Evolutionary conservation across 1,284 basidiomycete genomes (phyloP).

Genomic region (Fomitopsis pinicola): DNA sequence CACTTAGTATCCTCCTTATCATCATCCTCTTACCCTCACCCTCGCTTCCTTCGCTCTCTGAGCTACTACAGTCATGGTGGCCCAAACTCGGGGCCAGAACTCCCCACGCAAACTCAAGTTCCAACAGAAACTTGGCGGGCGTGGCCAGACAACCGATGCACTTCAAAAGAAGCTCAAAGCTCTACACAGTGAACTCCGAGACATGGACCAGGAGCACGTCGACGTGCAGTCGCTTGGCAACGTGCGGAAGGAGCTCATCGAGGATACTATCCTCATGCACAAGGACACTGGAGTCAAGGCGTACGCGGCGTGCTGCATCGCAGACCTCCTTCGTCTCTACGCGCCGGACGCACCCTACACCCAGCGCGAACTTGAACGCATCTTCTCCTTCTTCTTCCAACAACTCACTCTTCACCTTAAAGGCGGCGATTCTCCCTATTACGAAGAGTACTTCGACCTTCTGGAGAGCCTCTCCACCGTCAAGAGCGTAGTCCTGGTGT

Average conservation of each 20-base stretch:
- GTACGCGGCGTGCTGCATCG: constrained; percentile 90
- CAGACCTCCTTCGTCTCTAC: constrained; percentile 89
- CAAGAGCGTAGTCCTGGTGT: constrained; percentile 92
- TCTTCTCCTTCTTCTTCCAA: constrained; percentile 91
- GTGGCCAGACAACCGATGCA: constrained; percentile 68
- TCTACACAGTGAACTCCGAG: constrained; percentile 78
- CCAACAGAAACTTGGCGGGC: constrained; percentile 73
- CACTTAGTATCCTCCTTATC: too few species aligned
- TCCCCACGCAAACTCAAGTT: constrained; percentile 66
- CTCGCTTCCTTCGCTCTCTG: too few species aligned
- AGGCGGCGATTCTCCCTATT: constrained; percentile 69
- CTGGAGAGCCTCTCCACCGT: constrained; percentile 91
- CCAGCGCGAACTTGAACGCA: constrained; percentile 82
- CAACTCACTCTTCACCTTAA: constrained; percentile 79
- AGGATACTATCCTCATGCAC: constrained; percentile 80
- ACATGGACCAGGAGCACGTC: constrained; percentile 84
- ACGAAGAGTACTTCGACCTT: constrained; percentile 88
- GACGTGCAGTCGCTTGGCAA: constrained; percentile 69
- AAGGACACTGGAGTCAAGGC: constrained; percentile 95
- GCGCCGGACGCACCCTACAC: constrained; percentile 98
- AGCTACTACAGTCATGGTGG: constrained; percentile 63
- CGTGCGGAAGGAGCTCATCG: constrained; percentile 79
- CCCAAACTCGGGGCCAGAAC: constrained; percentile 57
- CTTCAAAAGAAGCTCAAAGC: constrained; percentile 82
- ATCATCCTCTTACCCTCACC: too few species aligned